These are phyloP conservation scores for Ulmus americana DNA, from an alignment of 331 rosid species.

Conservation along the genomic window DNA sequence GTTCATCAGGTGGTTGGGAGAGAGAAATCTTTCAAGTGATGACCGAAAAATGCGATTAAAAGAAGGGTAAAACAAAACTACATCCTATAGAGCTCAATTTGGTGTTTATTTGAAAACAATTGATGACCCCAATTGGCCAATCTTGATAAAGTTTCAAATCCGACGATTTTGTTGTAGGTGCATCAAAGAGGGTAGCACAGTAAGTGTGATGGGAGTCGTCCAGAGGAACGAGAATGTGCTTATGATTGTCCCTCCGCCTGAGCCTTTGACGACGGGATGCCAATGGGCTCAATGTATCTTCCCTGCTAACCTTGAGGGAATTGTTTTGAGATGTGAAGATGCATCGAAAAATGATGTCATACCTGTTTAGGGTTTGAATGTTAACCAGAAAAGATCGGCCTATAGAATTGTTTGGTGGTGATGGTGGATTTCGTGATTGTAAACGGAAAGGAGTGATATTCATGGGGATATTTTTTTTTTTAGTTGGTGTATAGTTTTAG, in stretches of 20 bases:
- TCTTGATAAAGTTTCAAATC: slow-evolving; percentile 6
- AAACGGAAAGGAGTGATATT: slow-evolving; percentile 47
- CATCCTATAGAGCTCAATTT: not conserved
- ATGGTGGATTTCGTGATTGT: slow-evolving; percentile 35
- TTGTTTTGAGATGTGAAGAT: slow-evolving; percentile 95
- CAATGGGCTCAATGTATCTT: slow-evolving; percentile 80
- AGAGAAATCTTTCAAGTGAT: slow-evolving; percentile 88
- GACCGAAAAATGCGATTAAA: slow-evolving; percentile 84
- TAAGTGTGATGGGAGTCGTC: slow-evolving; percentile 97
- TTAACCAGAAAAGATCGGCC: slow-evolving; percentile 25
- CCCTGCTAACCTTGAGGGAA: slow-evolving; percentile 95
- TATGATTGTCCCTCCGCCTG: slow-evolving; percentile 90
- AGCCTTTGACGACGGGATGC: slow-evolving; percentile 85
- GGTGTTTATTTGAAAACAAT: not conserved
- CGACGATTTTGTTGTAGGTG: slow-evolving; percentile 47
- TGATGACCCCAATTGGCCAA: not conserved
- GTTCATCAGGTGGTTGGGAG: slow-evolving; percentile 77
- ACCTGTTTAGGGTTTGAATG: slow-evolving; percentile 57
- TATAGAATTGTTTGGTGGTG: slow-evolving; percentile 35
- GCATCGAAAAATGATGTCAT: slow-evolving; percentile 79
- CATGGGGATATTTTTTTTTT: slow-evolving; percentile 31
- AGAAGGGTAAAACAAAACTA: slow-evolving; percentile 64
- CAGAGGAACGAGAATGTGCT: slow-evolving; percentile 96
- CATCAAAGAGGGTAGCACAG: slow-evolving; percentile 98
- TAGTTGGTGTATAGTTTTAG: slow-evolving; percentile 80